phyloP scores from a whole-genome alignment of 495 filamentous ascomycete genomes.

The Hapsidospora chrysogenum region DNA sequence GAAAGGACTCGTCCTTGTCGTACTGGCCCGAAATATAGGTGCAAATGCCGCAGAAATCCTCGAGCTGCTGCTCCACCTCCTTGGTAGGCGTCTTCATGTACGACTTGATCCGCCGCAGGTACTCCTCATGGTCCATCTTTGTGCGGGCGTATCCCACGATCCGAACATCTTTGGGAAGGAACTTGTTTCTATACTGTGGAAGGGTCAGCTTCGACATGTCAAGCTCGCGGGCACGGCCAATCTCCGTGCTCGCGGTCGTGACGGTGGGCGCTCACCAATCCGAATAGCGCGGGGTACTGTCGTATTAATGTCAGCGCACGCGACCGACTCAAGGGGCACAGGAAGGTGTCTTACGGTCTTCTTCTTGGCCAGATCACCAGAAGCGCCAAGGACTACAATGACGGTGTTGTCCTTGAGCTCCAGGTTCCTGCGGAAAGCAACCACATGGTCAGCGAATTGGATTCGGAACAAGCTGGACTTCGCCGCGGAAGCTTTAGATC shows the following conservation, averaged over 20 bases:
- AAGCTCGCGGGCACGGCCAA: too few species aligned
- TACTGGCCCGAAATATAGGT: constrained; percentile 94
- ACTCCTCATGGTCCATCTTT: constrained; percentile 97
- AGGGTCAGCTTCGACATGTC: too few species aligned
- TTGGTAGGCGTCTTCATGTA: constrained; percentile 99
- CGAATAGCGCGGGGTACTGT: constrained; percentile 95
- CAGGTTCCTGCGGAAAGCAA: constrained; percentile 23
- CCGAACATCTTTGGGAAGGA: constrained; percentile 91
- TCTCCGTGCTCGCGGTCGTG: too few species aligned
- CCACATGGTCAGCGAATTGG: constrained; percentile 6
- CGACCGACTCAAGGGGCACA: constrained; percentile 3
- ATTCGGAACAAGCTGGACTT: too few species aligned
- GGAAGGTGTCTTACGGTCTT: constrained; percentile 68
- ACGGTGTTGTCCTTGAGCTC: constrained; percentile 98
- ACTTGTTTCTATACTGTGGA: constrained; percentile 84
- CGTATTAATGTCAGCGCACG: constrained; percentile 14
- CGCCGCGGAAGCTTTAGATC: too few species aligned
- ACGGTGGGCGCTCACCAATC: constrained; percentile 70
- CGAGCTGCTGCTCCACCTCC: constrained; percentile 87
- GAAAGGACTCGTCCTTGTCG: constrained; percentile 90
- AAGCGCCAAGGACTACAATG: constrained; percentile 93
- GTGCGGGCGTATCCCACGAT: constrained; percentile 99
- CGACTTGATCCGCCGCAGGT: constrained; percentile 79
- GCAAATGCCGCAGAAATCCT: constrained; percentile 75
- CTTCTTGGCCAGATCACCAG: constrained; percentile 97